Conservation (phyloP, 2,329 filamentous ascomycete genomes). For the Apiospora malaysiana region DNA sequence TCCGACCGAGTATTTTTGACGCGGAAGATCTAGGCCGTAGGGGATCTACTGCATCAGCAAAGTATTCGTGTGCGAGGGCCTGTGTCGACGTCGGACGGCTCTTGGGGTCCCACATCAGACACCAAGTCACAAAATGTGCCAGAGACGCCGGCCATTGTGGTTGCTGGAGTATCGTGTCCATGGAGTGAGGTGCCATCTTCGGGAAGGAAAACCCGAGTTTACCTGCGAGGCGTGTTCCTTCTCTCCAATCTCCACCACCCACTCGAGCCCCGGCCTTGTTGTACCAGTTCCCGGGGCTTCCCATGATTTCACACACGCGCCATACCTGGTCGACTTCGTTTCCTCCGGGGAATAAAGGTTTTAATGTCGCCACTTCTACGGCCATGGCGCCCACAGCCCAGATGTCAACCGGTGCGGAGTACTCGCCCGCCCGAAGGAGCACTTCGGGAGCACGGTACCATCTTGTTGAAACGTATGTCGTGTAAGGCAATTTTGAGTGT, state of each 20-base stretch:
- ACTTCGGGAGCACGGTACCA: slow-evolving; percentile 99
- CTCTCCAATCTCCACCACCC: slow-evolving; percentile 96
- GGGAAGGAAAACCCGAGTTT: slow-evolving; percentile 99
- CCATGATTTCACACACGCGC: slow-evolving; percentile 99
- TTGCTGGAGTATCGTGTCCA: slow-evolving; percentile 89
- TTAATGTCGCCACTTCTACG: slow-evolving; percentile 94
- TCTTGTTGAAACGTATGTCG: slow-evolving; percentile 95
- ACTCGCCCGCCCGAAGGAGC: slow-evolving; percentile 89
- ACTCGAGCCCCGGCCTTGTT: slow-evolving; percentile 87
- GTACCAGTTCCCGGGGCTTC: slow-evolving; percentile 97
- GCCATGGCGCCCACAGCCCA: slow-evolving; percentile 99
- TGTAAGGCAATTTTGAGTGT: slow-evolving; percentile 94
- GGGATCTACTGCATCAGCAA: slow-evolving; percentile 89
- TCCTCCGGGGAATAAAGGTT: slow-evolving; percentile 94
- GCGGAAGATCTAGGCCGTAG: slow-evolving; percentile 89
- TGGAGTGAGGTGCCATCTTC: slow-evolving; percentile 97
- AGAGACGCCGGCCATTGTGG: slow-evolving; percentile 92
- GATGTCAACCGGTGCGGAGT: slow-evolving; percentile 96
- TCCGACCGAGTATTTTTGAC: slow-evolving; percentile 83
- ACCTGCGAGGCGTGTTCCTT: slow-evolving; percentile 88
- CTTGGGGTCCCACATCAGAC: slow-evolving; percentile 98
- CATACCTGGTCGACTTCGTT: slow-evolving; percentile 99
- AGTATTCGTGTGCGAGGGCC: slow-evolving; percentile 95
- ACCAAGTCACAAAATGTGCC: slow-evolving; percentile 96
- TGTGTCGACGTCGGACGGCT: slow-evolving; percentile 88